phyloP scores from a whole-genome alignment of 257 asterid species.

The Hygrophila difformis region DNA sequence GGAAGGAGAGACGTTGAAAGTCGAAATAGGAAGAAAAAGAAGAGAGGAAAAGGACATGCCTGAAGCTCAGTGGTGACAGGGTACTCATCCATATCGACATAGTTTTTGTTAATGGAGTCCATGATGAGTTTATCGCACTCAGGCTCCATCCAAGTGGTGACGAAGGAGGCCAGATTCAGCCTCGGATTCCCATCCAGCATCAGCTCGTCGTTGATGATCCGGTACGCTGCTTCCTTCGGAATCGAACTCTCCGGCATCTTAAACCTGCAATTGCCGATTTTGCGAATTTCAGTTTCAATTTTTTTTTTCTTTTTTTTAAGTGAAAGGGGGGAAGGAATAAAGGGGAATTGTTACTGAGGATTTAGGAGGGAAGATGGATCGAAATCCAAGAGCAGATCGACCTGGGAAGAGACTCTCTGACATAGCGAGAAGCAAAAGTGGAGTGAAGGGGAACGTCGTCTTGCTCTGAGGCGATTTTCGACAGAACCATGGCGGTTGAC shows the following conservation, averaged over 20 bases:
- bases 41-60: constrained; percentile 19
- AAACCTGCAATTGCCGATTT: constrained; percentile 28
- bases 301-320: too few relatives aligned
- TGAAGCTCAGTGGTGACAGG: constrained; percentile 84
- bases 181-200: constrained; percentile 88
- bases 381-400: too few relatives aligned
- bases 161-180: constrained; percentile 70
- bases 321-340: too few relatives aligned
- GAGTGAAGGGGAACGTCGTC: too few relatives aligned
- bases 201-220: constrained; percentile 74
- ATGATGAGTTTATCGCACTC: constrained; percentile 69
- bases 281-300: too few relatives aligned
- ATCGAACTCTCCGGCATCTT: constrained; percentile 61
- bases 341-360: too few relatives aligned
- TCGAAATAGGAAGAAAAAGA: background rate
- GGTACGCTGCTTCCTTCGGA: constrained; percentile 80
- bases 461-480: too few relatives aligned
- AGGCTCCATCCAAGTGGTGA: constrained; percentile 89
- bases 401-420: too few relatives aligned
- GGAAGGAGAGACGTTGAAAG: too few relatives aligned
- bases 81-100: constrained; percentile 86
- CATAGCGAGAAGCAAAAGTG: too few relatives aligned
- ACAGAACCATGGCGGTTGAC: too few relatives aligned
- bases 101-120: constrained; percentile 60
- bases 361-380: too few relatives aligned